Conservation (phyloP, 306 rosid species). For the Senna tora region DNA sequence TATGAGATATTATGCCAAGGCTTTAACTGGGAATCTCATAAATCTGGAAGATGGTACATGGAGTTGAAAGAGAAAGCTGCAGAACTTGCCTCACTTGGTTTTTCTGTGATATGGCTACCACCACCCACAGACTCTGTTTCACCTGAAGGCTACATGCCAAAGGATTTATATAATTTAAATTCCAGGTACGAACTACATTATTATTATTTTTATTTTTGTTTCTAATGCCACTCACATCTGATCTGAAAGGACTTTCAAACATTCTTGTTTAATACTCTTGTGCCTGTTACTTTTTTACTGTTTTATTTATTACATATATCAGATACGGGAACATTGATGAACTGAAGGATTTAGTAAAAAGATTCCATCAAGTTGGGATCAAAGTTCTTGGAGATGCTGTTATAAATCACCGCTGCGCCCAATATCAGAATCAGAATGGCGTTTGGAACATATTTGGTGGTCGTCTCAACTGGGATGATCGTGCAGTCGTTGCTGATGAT, state of each 20-base stretch:
- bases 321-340: slow-evolving; percentile 83
- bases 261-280: slow-evolving; percentile 1
- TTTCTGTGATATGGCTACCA: slow-evolving; percentile 83
- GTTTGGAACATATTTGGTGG: slow-evolving; percentile 92
- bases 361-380: slow-evolving; percentile 67
- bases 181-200: no score
- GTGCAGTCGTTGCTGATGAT: slow-evolving; percentile 85
- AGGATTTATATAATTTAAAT: slow-evolving; percentile 80
- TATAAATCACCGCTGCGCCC: slow-evolving; percentile 92
- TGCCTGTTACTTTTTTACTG: slow-evolving; percentile 27
- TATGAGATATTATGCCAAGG: slow-evolving; percentile 89
- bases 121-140: slow-evolving; percentile 94
- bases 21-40: slow-evolving; percentile 91
- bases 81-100: slow-evolving; percentile 72
- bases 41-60: slow-evolving; percentile 80
- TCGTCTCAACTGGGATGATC: slow-evolving; percentile 80
- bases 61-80: slow-evolving; percentile 70
- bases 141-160: slow-evolving; percentile 94
- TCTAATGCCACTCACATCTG: slow-evolving; percentile 1
- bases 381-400: slow-evolving; percentile 87
- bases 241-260: slow-evolving; percentile 29
- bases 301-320: slow-evolving; percentile 33
- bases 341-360: slow-evolving; percentile 71
- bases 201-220: background rate
- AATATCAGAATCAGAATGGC: slow-evolving; percentile 74